Percentiles rank a stretch among this genome's conserved stretches.
phyloP scores from a whole-genome alignment of 148 eudicot species.

The Gaultheria prostrata region DNA sequence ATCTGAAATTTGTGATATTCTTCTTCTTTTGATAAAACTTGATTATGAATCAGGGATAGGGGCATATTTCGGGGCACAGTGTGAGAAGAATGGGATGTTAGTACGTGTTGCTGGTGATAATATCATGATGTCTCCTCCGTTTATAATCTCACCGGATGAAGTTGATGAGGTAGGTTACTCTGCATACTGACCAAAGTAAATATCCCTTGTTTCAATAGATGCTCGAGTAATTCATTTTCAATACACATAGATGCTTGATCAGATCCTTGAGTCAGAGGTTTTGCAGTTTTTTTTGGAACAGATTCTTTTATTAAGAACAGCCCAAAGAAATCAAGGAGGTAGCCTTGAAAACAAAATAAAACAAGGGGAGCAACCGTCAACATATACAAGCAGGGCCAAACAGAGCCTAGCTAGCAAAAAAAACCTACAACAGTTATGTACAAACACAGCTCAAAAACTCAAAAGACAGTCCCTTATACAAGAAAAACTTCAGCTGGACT shows the following conservation, averaged over 20 bases:
- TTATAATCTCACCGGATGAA: conserved; percentile 61
- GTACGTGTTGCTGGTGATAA: conserved; percentile 90
- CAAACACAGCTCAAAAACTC: too few relatives aligned
- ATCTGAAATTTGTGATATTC: neutral
- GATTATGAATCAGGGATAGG: conserved; percentile 51
- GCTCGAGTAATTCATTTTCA: neutral
- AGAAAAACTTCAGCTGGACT: too few relatives aligned
- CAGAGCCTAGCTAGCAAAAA: too few relatives aligned
- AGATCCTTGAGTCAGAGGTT: neutral
- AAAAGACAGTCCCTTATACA: too few relatives aligned
- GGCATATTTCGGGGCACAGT: conserved; percentile 82
- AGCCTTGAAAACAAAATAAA: too few relatives aligned
- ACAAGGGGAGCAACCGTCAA: too few relatives aligned
- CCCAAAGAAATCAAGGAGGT: too few relatives aligned
- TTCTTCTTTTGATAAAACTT: neutral
- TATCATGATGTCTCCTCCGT: conserved; percentile 91
- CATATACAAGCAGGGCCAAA: too few relatives aligned
- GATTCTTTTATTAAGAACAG: too few relatives aligned
- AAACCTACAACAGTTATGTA: too few relatives aligned
- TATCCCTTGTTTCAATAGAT: neutral
- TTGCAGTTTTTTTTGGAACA: neutral
- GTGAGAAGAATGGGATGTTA: conserved; percentile 87
- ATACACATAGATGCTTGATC: neutral
- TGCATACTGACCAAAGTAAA: neutral
- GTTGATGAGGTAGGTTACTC: conserved; percentile 61